These are phyloP conservation scores for Mrakia frigida DNA, from an alignment of 768 basidiomycete species.

Conservation along the genomic window DNA sequence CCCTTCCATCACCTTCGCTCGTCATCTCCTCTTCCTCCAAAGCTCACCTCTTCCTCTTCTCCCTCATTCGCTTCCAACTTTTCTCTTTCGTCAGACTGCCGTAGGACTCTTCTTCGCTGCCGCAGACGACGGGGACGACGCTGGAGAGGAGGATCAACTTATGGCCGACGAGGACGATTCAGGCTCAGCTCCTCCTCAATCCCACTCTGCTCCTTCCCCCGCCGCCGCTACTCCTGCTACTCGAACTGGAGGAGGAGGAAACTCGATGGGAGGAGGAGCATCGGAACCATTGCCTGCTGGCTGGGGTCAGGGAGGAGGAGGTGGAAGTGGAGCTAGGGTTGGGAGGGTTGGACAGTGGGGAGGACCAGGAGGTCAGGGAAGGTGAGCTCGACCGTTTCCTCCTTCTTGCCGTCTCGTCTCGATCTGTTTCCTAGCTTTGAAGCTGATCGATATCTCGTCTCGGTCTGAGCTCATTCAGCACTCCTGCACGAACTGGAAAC, in stretches of 20 bases:
- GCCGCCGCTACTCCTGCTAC: constrained; percentile 4
- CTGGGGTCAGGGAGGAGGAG: constrained; percentile 34
- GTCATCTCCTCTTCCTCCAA: not conserved
- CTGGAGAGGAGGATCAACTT: constrained; percentile 15
- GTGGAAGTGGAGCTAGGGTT: constrained; percentile 32
- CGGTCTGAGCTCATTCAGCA: not conserved
- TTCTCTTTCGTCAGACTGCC: too few relatives aligned
- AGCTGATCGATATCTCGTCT: not conserved
- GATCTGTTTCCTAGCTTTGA: not conserved
- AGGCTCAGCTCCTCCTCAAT: not conserved
- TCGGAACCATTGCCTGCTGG: constrained; percentile 49
- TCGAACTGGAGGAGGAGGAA: constrained; percentile 43
- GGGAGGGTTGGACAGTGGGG: constrained; percentile 35
- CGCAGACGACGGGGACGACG: constrained; percentile 16
- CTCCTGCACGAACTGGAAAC: constrained; percentile 31
- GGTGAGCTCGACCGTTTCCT: not conserved
- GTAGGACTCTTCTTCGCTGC: constrained; percentile 30
- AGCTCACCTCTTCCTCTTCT: not conserved
- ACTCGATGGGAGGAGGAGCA: constrained; percentile 52
- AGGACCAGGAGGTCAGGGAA: constrained; percentile 28
- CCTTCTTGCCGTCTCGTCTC: not conserved
- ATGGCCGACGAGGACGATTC: constrained; percentile 3
- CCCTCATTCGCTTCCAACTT: too few relatives aligned
- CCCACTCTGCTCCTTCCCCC: not conserved
- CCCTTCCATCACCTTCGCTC: not conserved